Conservation (phyloP, 2,329 filamentous ascomycete genomes). For the Samsoniella hepiali region DNA sequence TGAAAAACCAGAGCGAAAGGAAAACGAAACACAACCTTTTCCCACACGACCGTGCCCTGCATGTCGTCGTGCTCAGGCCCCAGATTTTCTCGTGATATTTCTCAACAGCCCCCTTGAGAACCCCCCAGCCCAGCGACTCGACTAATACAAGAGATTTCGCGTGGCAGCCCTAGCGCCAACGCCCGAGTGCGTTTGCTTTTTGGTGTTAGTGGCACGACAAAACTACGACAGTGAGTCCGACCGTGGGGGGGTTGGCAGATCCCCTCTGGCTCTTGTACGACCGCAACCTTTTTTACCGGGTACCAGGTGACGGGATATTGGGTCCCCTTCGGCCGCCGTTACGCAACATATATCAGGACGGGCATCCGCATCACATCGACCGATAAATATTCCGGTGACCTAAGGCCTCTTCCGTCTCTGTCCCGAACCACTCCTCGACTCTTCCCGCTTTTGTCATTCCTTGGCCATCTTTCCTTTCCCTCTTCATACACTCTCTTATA, state of each 20-base stretch:
- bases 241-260: not conserved
- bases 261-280: not conserved
- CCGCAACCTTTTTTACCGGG: not conserved
- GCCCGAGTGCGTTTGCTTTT: constrained; percentile 5
- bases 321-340: not conserved
- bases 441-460: not conserved
- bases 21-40: not conserved
- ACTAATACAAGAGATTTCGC: not conserved
- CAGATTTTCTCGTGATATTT: constrained; percentile 3
- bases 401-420: not conserved
- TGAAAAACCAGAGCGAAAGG: not conserved
- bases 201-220: not conserved
- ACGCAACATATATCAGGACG: constrained; percentile 8
- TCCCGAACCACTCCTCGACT: not conserved
- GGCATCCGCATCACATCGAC: constrained; percentile 2
- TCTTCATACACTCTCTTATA: not conserved
- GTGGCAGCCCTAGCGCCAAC: not conserved
- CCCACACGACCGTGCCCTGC: constrained; percentile 5
- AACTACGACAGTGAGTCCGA: not conserved
- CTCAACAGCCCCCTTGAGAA: no score
- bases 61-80: constrained; percentile 9
- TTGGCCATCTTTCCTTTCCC: not conserved
- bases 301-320: not conserved
- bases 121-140: no score
- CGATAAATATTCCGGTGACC: not conserved